Evolutionary conservation across 1,284 basidiomycete species (phyloP).

Genomic region (Leccinum brunneo-olivaceum): DNA sequence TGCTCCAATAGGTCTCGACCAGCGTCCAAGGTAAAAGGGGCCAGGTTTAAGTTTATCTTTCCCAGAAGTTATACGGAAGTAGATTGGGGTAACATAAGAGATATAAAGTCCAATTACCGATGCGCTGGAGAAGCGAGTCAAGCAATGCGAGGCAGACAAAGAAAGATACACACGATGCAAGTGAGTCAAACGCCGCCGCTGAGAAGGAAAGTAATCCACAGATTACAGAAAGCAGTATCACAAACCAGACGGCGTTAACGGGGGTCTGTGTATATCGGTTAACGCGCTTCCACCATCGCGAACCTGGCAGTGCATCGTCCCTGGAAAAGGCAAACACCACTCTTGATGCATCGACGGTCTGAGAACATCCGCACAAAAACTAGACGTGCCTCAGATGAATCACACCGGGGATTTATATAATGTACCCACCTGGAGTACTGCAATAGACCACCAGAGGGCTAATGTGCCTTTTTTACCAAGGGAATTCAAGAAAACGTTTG

Average conservation of each 20-base stretch:
- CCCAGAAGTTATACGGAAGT: conserved; percentile 62
- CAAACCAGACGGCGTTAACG: conserved; percentile 70
- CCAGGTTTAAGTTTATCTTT: conserved; percentile 47
- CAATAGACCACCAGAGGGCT: conserved; percentile 55
- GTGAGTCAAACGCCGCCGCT: conserved; percentile 47
- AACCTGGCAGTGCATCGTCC: conserved; percentile 64
- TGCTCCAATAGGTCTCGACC: conserved; percentile 48
- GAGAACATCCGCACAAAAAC: conserved; percentile 50
- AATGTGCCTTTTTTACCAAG: conserved; percentile 60
- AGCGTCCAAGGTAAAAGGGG: conserved; percentile 50
- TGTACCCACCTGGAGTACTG: conserved; percentile 33
- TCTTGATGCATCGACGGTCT: conserved; percentile 64
- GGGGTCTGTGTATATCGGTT: conserved; percentile 53
- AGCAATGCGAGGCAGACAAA: neutral
- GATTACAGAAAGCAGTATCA: conserved; percentile 45
- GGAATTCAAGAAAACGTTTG: conserved; percentile 54
- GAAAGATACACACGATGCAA: conserved; percentile 44
- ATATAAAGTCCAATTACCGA: conserved; percentile 52
- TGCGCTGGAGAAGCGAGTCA: conserved; percentile 34
- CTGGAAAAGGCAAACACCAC: conserved; percentile 67
- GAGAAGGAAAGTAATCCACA: conserved; percentile 60
- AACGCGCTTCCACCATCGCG: conserved; percentile 55
- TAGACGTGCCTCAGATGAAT: conserved; percentile 1
- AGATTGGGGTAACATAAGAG: conserved; percentile 50
- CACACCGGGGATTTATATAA: neutral